Evolutionary conservation across 371 early-diverging fungal genomes (phyloP), one percentile per base, ranked within the genome.

Genomic region (Mortierella sp.): DNA sequence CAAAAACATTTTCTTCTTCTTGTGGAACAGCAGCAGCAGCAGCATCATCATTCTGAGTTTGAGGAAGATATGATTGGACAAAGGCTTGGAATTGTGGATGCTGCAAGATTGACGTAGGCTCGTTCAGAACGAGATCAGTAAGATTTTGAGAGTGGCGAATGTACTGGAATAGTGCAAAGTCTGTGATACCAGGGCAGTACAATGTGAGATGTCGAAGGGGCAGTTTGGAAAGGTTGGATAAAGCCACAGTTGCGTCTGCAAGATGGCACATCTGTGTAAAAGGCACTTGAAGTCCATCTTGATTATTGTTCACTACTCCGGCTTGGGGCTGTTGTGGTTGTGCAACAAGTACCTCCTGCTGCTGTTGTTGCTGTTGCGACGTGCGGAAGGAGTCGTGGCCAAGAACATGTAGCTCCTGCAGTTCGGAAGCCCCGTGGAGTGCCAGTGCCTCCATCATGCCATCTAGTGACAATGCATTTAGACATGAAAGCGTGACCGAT

Each of bases 151-250:
- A 64, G 15, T 51, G 51, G 28, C 55, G 49, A 45, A 80, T 19
- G 57, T 64, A 80, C 26, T 64, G 68, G 51, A 80, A 59, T 9
- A 80, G 67, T 0, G 81, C 75, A 47, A 64, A 71, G 43, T 80
- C 81, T 8, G 81, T 80, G 43, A 80, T 74, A 3, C 81, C 81
- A 26, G 72, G 64, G 68, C 81, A 75, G 59, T 80, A 80, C 6
- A 80, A 68, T n/a, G 81, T 80, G 23, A 80, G 37, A 9, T 75
- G 68, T 23, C 68, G 75, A 19, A 75, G 81, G 9, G 63, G 61
- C 22, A 80, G 28, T 29, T 57, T 70, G 9, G 75, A 60, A 17
- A 80, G 75, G 31, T 61, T 47, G n/a, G 68, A 49, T 45, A 78
- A 15, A 29, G 67, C 58, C 0, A 42, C 23, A 37, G 58, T 69